These are phyloP conservation scores for Knufia fluminis DNA, from an alignment of 2,329 filamentous ascomycete genomes.

Conservation along the genomic window DNA sequence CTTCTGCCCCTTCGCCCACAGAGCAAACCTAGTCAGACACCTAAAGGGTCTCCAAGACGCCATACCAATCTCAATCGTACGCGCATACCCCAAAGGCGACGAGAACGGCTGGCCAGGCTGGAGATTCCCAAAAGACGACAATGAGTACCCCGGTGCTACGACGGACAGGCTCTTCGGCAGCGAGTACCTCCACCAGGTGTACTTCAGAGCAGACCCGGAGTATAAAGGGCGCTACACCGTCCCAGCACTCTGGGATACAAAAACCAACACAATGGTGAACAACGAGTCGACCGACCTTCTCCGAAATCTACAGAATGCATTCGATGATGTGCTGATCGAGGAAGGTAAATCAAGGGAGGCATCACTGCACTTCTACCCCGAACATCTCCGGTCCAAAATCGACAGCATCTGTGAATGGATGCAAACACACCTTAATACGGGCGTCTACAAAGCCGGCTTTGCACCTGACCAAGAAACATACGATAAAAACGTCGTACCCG, in stretches of 20 bases:
- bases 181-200: conserved; percentile 52
- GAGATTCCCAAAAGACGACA: conserved; percentile 46
- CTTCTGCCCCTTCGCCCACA: conserved; percentile 58
- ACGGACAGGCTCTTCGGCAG: conserved; percentile 51
- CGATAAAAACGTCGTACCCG: conserved; percentile 43
- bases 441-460: conserved; percentile 56
- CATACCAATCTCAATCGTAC: conserved; percentile 48
- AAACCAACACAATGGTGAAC: conserved; percentile 47
- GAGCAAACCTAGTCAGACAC: conserved; percentile 48
- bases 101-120: conserved; percentile 55
- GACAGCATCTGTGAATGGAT: conserved; percentile 47
- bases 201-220: conserved; percentile 51
- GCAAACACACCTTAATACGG: conserved; percentile 47
- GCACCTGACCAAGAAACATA: conserved; percentile 47
- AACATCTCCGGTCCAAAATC: conserved; percentile 39
- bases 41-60: conserved; percentile 48
- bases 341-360: conserved; percentile 28
- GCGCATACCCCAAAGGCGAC: conserved; percentile 58
- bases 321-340: conserved; percentile 40
- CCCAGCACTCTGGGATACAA: conserved; percentile 54
- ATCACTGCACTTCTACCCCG: conserved; percentile 45
- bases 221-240: conserved; percentile 55
- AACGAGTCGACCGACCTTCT: conserved; percentile 54
- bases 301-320: conserved; percentile 48
- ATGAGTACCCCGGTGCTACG: conserved; percentile 51